Conservation (phyloP, 192 early-diverging fungal species). For the Linnemannia exigua region DNA sequence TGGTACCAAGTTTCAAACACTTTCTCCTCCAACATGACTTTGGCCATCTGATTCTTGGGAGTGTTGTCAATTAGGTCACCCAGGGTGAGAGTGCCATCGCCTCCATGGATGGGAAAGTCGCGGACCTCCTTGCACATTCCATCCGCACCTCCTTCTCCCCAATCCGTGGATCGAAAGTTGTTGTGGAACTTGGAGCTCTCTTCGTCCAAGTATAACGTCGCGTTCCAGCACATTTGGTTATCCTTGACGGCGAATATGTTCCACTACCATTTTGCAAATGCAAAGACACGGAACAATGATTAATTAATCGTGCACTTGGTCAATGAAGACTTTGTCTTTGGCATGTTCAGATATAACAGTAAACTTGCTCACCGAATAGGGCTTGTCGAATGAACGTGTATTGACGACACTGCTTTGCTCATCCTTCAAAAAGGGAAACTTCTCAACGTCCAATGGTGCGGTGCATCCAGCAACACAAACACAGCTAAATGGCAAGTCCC, state of each 20-base stretch:
- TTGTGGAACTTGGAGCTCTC: slow-evolving; percentile 6
- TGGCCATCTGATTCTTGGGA: slow-evolving; percentile 13
- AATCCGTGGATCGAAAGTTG: slow-evolving; percentile 4
- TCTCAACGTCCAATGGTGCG: not conserved
- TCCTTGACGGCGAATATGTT: not conserved
- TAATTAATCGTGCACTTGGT: too few relatives aligned
- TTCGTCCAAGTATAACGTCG: not conserved
- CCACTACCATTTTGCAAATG: slow-evolving; percentile 4
- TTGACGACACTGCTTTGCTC: not conserved
- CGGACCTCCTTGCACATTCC: slow-evolving; percentile 29
- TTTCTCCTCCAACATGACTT: slow-evolving; percentile 38
- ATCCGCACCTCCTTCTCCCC: slow-evolving; percentile 8
- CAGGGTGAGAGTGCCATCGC: slow-evolving; percentile 4
- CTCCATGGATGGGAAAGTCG: slow-evolving; percentile 21
- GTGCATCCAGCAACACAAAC: slow-evolving; percentile 25
- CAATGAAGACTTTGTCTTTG: too few relatives aligned
- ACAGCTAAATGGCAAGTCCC: not conserved
- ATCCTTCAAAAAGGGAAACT: slow-evolving; percentile 4
- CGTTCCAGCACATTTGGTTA: slow-evolving; percentile 10
- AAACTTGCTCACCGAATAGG: slow-evolving; percentile 19
- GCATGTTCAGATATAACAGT: too few relatives aligned
- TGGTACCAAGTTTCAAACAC: slow-evolving; percentile 41
- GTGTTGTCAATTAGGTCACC: slow-evolving; percentile 30
- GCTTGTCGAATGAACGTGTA: not conserved
- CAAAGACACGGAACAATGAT: too few relatives aligned